Evolutionary conservation across 176 grass and related monocot genomes (phyloP).

Genomic region (Raddia distichophylla): DNA sequence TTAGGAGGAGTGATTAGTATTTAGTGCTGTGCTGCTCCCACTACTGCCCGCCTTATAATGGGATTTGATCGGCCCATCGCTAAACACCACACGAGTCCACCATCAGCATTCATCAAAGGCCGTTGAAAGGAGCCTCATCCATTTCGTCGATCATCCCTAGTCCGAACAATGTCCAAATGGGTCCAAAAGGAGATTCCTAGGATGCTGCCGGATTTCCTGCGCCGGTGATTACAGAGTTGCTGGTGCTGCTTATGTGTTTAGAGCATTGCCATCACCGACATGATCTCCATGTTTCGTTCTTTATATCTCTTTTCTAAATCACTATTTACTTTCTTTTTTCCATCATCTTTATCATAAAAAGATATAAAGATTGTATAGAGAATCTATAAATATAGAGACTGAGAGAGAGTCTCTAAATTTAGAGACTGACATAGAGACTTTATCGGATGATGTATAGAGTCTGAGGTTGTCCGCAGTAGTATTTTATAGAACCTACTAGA

Average conservation of each 20-base stretch:
- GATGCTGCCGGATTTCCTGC: not conserved
- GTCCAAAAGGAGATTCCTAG: not conserved
- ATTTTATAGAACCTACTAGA: no score
- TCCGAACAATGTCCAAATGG: not conserved
- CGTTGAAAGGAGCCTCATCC: not conserved
- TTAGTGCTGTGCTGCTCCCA: not conserved
- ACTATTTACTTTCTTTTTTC: no score
- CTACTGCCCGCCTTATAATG: not conserved
- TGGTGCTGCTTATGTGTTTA: not conserved
- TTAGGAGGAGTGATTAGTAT: not conserved
- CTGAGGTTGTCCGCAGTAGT: no score
- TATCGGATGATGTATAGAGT: no score
- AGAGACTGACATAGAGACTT: no score
- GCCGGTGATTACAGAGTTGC: not conserved
- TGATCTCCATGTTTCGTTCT: no score
- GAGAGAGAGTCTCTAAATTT: no score
- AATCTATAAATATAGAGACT: no score
- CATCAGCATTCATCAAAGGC: not conserved
- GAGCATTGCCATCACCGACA: no score
- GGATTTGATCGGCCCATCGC: not conserved
- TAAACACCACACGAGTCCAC: conserved; percentile 1
- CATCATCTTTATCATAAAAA: no score
- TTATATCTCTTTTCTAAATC: no score
- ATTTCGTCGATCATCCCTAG: not conserved
- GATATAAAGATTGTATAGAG: no score